These are phyloP conservation scores for Populus tremula DNA, from an alignment of 345 rosid genomes.

Conservation along the genomic window DNA sequence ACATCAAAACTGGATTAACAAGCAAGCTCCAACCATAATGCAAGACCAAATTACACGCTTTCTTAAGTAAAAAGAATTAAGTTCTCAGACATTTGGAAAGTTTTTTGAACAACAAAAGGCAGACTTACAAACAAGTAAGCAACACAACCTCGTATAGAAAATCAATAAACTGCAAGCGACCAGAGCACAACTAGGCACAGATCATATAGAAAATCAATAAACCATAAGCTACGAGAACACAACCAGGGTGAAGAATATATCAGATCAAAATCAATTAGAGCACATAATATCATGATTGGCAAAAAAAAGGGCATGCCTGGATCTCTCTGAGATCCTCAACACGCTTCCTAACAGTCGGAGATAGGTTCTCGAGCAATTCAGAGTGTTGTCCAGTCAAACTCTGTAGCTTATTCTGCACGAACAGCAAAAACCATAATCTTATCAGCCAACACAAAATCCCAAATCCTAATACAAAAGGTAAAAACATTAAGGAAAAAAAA, in stretches of 20 bases:
- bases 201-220: neutral
- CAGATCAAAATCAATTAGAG: neutral
- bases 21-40: neutral
- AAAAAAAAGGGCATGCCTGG: constrained; percentile 45
- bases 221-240: neutral
- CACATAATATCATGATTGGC: neutral
- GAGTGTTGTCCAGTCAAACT: constrained; percentile 73
- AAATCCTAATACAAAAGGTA: neutral
- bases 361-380: constrained; percentile 63
- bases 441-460: neutral
- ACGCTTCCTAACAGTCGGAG: constrained; percentile 71
- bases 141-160: neutral
- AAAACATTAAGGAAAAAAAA: neutral
- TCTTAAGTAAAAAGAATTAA: neutral
- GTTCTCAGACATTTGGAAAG: neutral
- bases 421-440: neutral
- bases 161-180: neutral
- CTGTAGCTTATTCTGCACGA: constrained; percentile 70
- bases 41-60: neutral
- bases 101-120: neutral
- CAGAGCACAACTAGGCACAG: neutral
- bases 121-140: neutral
- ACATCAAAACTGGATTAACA: neutral
- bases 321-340: constrained; percentile 87
- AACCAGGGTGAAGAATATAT: neutral